phyloP scores from a whole-genome alignment of 495 filamentous ascomycete species.

The Lichina pygmaea region DNA sequence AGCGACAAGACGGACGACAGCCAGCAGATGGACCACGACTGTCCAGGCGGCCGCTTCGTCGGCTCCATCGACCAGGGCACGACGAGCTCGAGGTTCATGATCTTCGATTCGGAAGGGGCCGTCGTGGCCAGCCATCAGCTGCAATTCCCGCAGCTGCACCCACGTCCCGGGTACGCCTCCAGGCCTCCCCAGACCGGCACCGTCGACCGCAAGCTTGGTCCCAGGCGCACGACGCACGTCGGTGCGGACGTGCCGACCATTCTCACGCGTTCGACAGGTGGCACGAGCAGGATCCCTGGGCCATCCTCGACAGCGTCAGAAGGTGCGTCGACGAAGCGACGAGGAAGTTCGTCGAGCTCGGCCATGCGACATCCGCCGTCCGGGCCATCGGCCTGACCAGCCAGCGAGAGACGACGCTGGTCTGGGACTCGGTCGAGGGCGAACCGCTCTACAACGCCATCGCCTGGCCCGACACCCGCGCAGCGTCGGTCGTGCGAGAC shows the following conservation, averaged over 20 bases:
- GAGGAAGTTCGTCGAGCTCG: constrained; percentile 39
- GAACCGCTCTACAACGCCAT: constrained; percentile 73
- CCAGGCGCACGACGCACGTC: no score
- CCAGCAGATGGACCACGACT: no score
- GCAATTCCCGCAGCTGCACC: constrained; percentile 74
- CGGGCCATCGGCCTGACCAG: constrained; percentile 80
- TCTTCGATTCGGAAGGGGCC: constrained; percentile 59
- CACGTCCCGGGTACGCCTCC: constrained; percentile 53
- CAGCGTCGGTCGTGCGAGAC: constrained; percentile 52
- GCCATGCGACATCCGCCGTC: constrained; percentile 44
- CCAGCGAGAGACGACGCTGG: constrained; percentile 78
- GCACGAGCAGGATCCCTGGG: constrained; percentile 80
- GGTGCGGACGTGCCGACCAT: no score
- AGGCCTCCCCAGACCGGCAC: neutral
- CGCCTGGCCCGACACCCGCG: constrained; percentile 84
- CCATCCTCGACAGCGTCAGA: constrained; percentile 53
- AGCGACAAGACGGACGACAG: no score
- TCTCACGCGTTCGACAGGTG: constrained; percentile 26
- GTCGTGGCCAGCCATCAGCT: constrained; percentile 74
- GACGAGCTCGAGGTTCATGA: constrained; percentile 75
- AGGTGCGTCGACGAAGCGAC: constrained; percentile 66
- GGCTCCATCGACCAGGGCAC: constrained; percentile 79
- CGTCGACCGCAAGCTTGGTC: no score
- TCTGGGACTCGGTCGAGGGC: constrained; percentile 74
- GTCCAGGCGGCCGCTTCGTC: constrained; percentile 18